A percentile compares a stretch with the other conserved stretches of the same genome.
phyloP scores from a whole-genome alignment of 208 protist species.

The Porcisia hertigi region DNA sequence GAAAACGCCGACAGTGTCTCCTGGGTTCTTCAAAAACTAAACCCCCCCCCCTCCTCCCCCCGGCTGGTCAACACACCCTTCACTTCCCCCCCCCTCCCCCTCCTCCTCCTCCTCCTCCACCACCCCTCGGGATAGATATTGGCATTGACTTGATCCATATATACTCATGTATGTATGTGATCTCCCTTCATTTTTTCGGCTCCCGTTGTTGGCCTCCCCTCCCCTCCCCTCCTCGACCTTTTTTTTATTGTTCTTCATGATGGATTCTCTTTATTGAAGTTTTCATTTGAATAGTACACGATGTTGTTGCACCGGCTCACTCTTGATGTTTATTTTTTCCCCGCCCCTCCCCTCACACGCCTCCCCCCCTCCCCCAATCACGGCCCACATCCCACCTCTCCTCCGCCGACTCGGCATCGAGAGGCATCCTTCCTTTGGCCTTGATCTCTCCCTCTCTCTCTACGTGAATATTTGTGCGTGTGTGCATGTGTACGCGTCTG shows the following conservation, averaged over 20 bases:
- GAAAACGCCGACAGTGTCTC: background rate
- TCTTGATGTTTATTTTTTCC: no score
- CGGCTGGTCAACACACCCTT: background rate
- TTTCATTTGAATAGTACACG: no score
- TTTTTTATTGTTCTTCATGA: background rate
- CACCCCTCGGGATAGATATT: no score
- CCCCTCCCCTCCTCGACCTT: background rate
- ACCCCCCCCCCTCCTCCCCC: no score
- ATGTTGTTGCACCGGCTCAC: no score
- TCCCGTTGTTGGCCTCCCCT: background rate
- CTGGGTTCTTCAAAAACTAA: background rate
- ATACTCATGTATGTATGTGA: background rate
- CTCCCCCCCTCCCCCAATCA: no score
- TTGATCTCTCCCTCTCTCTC: background rate
- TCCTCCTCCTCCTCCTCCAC: no score
- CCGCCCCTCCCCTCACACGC: no score
- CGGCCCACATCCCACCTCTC: no score
- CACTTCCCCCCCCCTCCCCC: background rate
- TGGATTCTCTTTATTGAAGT: no score
- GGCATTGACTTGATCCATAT: background rate
- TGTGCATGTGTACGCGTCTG: background rate
- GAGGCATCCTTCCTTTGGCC: background rate
- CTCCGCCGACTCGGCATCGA: background rate
- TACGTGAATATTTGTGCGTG: background rate
- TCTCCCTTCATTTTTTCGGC: background rate